Conservation (phyloP, 305 asterid genomes). For the Fraxinus nigra region DNA sequence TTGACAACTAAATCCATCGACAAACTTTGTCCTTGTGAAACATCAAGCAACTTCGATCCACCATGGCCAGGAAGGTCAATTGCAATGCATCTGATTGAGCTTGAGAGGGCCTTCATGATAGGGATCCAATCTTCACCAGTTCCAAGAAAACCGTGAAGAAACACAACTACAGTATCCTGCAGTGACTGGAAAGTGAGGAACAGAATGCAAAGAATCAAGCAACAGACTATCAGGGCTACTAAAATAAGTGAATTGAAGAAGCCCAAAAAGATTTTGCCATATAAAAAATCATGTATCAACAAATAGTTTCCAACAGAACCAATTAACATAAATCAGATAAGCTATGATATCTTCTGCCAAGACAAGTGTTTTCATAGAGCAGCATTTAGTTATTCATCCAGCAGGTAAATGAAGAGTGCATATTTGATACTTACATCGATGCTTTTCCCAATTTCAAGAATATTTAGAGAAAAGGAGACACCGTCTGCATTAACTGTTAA, state of each 20-base stretch:
- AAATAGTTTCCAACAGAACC: not conserved
- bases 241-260: not conserved
- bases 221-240: not conserved
- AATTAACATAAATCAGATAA: not conserved
- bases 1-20: conserved; percentile 61
- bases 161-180: conserved; percentile 67
- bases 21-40: conserved; percentile 40
- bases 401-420: not conserved
- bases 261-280: not conserved
- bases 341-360: not conserved
- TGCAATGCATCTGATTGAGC: conserved; percentile 75
- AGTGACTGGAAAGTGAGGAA: conserved; percentile 20
- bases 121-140: conserved; percentile 81
- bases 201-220: not conserved
- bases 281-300: not conserved
- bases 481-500: conserved; percentile 49
- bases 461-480: conserved; percentile 54
- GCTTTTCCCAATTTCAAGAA: conserved; percentile 65
- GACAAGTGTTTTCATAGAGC: not conserved
- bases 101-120: conserved; percentile 74
- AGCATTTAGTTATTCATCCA: not conserved
- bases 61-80: conserved; percentile 98
- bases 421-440: conserved; percentile 44
- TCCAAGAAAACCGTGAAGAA: conserved; percentile 97
- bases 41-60: conserved; percentile 47